Evolutionary conservation across 768 basidiomycete genomes (phyloP).

Genomic region (Punctularia strigosozonata): DNA sequence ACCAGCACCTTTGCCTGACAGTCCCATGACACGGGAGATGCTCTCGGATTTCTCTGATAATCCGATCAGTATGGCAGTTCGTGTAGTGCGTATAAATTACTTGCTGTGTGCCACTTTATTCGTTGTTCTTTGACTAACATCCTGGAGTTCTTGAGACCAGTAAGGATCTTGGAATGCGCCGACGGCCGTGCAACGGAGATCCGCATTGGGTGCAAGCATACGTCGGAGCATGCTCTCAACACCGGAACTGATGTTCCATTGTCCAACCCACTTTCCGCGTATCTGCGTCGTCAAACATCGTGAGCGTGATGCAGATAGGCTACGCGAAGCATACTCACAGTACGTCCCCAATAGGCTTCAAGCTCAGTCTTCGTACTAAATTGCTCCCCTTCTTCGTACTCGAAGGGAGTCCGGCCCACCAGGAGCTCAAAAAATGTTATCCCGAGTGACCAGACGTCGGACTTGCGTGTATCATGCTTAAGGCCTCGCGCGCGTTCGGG

Average conservation of each 20-base stretch:
- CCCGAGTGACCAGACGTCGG: conserved; percentile 78
- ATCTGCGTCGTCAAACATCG: conserved; percentile 25
- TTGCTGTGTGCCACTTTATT: conserved; percentile 33
- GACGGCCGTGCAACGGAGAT: conserved; percentile 58
- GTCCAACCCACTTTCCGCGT: conserved; percentile 80
- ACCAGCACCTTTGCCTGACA: no score
- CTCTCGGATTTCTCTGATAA: conserved; percentile 24
- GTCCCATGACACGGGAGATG: no score
- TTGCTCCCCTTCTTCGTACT: conserved; percentile 67
- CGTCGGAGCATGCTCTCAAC: conserved; percentile 58
- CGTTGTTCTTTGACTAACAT: no score
- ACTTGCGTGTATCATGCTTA: conserved; percentile 88
- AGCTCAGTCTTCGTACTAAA: conserved; percentile 72
- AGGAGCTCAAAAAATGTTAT: conserved; percentile 94
- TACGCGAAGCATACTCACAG: conserved; percentile 29
- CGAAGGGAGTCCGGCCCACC: conserved; percentile 86
- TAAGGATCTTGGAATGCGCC: conserved; percentile 58
- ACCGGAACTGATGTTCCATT: conserved; percentile 55
- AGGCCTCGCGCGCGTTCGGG: conserved; percentile 85
- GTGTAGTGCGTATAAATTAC: no score
- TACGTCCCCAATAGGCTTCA: conserved; percentile 79
- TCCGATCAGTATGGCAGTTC: no score
- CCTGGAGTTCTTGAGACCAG: conserved; percentile 32
- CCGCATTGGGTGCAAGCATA: conserved; percentile 78
- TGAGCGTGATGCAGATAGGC: neutral